Base-by-base conservation (phyloP, 2,329 filamentous ascomycete species). In the Trichoderma gracile region DNA sequence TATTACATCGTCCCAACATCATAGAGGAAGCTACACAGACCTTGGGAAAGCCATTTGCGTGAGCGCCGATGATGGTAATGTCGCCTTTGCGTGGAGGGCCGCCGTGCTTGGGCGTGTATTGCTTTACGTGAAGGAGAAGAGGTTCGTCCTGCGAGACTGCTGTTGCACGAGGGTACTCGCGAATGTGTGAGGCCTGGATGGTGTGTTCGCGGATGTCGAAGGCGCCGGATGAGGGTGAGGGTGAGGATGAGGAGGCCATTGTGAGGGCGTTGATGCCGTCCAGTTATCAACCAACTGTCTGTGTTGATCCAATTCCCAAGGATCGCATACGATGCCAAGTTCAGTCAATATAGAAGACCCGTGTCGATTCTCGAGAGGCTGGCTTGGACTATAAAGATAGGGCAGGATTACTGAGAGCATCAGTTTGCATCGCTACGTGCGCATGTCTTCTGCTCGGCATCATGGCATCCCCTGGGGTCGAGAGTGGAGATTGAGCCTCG, bases 21-120 rank as follows among this genome's bases (percentile, higher is more conserved):
- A 27, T 27, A 5, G 25, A 1, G 42, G 30, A 17, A 5, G 43
- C 4, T 40, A 19, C 2, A 43, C 25, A 61, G 75, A 91, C 91
- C 83, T 97, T 98, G 12, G 92, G 90, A 69, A 97, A 97, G 12
- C 89, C 94, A 79, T 97, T 97, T 56, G 92, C 94, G 78, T 97
- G 93, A 5, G 89, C 89, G 12, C 85, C 92, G 63, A 98, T 87
- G 65, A 98, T 88, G 21, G 92, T 97, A 9, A 97, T 80, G 75
- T 95, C 91, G 40, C 91, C 91, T 1, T 86, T 84, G 67, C 86
- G 81, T 0, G 92, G 89, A 25, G 79, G 76, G 0, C 80, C 82
- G 70, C 93, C 93, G 72, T 89, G 84, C 63, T 86, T 80, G 1
- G 93, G 93, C 0, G 85, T 90, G 74, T 98, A 98, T 74, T 97